Evolutionary conservation across 305 asterid genomes (phyloP).

Genomic region (Solanum hybrid): DNA sequence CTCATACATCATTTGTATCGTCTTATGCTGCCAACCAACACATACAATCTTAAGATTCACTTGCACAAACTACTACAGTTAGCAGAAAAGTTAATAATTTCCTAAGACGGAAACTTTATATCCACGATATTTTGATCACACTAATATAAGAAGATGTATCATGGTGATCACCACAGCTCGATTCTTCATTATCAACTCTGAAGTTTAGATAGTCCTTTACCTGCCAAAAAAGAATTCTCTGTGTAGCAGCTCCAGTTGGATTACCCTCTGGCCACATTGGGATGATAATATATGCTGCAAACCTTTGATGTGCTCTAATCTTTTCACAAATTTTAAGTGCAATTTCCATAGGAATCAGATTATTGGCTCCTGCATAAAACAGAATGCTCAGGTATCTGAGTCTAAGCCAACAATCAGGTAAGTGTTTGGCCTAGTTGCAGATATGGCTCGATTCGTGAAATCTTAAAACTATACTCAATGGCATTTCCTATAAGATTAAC

Average conservation of each 20-base stretch:
- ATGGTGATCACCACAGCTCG: neutral
- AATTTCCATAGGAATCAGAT: conserved; percentile 67
- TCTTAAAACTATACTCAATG: neutral
- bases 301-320: conserved; percentile 49
- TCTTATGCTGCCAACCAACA: conserved; percentile 40
- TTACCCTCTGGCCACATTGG: conserved; percentile 83
- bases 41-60: neutral
- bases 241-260: conserved; percentile 58
- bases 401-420: neutral
- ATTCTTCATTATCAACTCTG: neutral
- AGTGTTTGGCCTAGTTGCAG: neutral
- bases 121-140: neutral
- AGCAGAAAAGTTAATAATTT: neutral
- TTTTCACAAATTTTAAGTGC: conserved; percentile 57
- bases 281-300: conserved; percentile 48
- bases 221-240: conserved; percentile 69
- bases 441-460: neutral
- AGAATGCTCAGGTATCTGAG: neutral
- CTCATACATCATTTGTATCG: conserved; percentile 83
- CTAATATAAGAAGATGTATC: neutral
- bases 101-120: neutral
- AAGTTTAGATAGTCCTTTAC: conserved; percentile 10
- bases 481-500: neutral
- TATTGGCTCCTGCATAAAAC: conserved; percentile 44
- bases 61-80: neutral